Evolutionary conservation across 2,329 filamentous ascomycete species (phyloP), one percentile per base, ranked within the genome.

Genomic region (Pyrenophora tritici-repentis): DNA sequence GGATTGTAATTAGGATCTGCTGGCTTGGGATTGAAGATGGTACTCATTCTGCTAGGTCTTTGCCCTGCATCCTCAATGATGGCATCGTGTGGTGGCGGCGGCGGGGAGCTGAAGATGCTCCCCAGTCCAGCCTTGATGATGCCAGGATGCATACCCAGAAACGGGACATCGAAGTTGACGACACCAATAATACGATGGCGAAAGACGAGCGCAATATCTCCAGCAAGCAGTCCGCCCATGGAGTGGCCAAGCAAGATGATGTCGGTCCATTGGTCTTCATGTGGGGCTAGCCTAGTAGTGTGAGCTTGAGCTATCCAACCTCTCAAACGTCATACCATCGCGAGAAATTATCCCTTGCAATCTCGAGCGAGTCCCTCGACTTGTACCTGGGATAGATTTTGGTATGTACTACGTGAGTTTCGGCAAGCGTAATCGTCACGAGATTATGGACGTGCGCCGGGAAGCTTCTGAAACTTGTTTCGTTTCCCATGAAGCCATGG

Each of bases 401-500:
- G 54, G 91, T 89, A 73, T 96, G 90, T 1, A 96, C 86, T 31
- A 87, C 82, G 76, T 95, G 91, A 5, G 86, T 87, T 20, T 90
- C 86, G 17, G 79, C 77, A 10, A 96, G 75, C 0, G 86, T 79
- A 7, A 83, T 78, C 10, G 84, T 84, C 33, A 95, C 78, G 31
- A 89, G 80, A 61, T 86, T 83, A 71, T 97, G 92, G 3, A 96
- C 83, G 75, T 96, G 91, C 6, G 89, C 89, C 0, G 92, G 92
- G 63, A 97, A 96, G 37, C 88, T 90, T 55, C 86, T 84, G 69
- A 97, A 97, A 50, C 89, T 95, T 26, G 88, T 88, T 71, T 94
- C 89, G 53, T 90, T 88, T 43, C 92, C 91, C 81, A 94, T 88
- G 75, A 95, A 96, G 54, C 92, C 91, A 76, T 96, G 92, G 48